Evolutionary conservation across 805 yeast species (phyloP).

Genomic region (Lipomyces orientalis): DNA sequence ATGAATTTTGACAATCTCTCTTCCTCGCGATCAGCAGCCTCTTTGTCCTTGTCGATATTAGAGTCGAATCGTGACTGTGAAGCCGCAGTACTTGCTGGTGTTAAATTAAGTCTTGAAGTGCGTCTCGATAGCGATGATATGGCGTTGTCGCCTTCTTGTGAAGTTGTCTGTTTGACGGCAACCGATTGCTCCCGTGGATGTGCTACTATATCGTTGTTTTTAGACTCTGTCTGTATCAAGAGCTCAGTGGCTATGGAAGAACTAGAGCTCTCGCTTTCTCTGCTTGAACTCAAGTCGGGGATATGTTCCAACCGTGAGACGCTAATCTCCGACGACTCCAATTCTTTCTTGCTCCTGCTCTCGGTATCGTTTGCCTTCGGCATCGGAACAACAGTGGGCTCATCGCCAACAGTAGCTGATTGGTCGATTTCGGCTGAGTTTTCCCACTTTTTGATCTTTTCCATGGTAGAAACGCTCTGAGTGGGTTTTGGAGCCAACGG

Average conservation of each 20-base stretch:
- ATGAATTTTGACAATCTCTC: constrained; percentile 30
- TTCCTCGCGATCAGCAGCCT: constrained; percentile 21
- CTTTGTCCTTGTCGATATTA: constrained; percentile 5
- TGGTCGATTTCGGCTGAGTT: not conserved
- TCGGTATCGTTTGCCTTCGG: not conserved
- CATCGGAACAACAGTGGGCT: not conserved
- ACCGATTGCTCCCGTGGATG: not conserved
- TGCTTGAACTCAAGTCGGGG: not conserved
- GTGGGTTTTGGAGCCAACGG: not conserved
- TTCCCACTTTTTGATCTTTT: constrained; percentile 7
- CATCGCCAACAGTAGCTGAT: not conserved
- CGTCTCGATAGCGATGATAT: not conserved
- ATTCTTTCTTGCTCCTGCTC: not conserved
- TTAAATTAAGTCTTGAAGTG: not conserved
- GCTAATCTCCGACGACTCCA: not conserved
- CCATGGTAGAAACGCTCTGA: not conserved
- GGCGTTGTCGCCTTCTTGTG: not conserved
- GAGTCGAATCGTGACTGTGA: not conserved
- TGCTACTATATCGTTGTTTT: not conserved
- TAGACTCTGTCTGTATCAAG: not conserved
- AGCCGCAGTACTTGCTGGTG: not conserved
- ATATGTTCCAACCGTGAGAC: not conserved
- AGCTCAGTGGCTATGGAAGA: not conserved
- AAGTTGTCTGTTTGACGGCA: not conserved
- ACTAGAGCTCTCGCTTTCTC: constrained; percentile 1